Percentiles rank a stretch among this genome's conserved stretches.
These are phyloP conservation scores for Gracilaria caudata DNA, from an alignment of 23 red algal genomes.

Conservation along the genomic window DNA sequence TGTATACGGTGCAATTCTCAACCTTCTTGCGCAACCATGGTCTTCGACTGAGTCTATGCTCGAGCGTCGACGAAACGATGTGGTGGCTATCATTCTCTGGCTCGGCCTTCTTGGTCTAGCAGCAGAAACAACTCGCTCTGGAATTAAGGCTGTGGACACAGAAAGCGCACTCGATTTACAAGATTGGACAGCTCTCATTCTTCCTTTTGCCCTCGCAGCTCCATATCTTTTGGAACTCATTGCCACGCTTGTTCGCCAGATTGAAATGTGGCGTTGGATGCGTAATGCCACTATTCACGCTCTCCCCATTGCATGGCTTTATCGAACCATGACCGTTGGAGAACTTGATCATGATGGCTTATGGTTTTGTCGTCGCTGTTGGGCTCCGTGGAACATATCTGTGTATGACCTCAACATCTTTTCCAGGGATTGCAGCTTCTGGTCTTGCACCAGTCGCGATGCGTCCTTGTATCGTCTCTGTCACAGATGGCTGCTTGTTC, in stretches of 20 bases:
- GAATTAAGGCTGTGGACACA: background rate
- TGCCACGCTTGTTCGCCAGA: slow-evolving; percentile 1
- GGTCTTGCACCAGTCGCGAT: background rate
- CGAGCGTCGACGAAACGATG: slow-evolving; percentile 18
- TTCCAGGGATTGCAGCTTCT: background rate
- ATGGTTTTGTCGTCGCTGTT: background rate
- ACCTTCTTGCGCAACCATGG: slow-evolving; percentile 9
- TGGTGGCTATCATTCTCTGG: slow-evolving; percentile 3
- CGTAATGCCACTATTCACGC: background rate
- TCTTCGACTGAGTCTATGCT: slow-evolving; percentile 17
- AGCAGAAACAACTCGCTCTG: background rate
- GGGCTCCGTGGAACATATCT: background rate
- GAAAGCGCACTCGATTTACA: background rate
- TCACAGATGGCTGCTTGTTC: background rate
- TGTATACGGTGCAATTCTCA: slow-evolving; percentile 20
- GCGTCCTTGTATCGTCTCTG: background rate
- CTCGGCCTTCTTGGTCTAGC: background rate
- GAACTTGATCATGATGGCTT: slow-evolving; percentile 2
- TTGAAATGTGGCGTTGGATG: slow-evolving; percentile 40
- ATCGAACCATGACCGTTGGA: slow-evolving; percentile 23
- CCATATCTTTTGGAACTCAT: slow-evolving; percentile 9
- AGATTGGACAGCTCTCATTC: slow-evolving; percentile 24
- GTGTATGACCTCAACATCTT: background rate
- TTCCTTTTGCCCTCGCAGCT: slow-evolving; percentile 28
- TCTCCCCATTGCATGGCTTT: slow-evolving; percentile 23